phyloP scores from a whole-genome alignment of 1,284 basidiomycete genomes.

The Ceratobasidium papillatum region DNA sequence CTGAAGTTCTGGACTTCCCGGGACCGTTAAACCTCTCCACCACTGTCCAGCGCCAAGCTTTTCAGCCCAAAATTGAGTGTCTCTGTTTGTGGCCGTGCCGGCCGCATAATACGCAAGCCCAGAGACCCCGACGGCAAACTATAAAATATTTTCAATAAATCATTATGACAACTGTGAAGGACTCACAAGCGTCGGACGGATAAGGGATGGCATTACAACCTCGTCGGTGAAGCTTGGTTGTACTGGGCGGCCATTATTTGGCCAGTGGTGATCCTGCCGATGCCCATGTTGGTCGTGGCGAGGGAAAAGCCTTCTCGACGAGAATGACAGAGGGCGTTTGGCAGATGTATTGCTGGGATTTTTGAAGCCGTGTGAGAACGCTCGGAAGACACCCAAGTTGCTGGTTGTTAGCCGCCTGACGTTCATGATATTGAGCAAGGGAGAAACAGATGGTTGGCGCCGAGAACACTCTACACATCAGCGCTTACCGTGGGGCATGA shows the following conservation, averaged over 20 bases:
- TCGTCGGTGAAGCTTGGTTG: slow-evolving; percentile 25
- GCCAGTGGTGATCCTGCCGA: not conserved
- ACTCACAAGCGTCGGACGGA: slow-evolving; percentile 29
- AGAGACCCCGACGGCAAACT: slow-evolving; percentile 34
- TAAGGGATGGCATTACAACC: slow-evolving; percentile 5
- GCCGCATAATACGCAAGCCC: slow-evolving; percentile 40
- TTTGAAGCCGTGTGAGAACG: not conserved
- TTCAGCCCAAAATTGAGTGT: slow-evolving; percentile 37
- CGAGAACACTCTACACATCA: not conserved
- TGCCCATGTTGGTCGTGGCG: slow-evolving; percentile 35
- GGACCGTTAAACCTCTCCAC: slow-evolving; percentile 29
- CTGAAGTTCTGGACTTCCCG: slow-evolving; percentile 32
- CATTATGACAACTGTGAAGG: no score
- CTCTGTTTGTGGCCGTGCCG: slow-evolving; percentile 38
- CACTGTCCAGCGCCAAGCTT: slow-evolving; percentile 39
- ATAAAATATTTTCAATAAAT: not conserved
- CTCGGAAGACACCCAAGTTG: slow-evolving; percentile 1
- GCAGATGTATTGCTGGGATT: not conserved
- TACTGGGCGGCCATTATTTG: slow-evolving; percentile 1
- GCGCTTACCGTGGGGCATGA: not conserved
- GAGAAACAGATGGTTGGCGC: not conserved
- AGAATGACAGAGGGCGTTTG: not conserved
- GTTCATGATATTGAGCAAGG: slow-evolving; percentile 11
- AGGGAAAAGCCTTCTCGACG: slow-evolving; percentile 1
- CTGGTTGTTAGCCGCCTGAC: not conserved